These are phyloP conservation scores for Cercospora sp. DNA, from an alignment of 2,329 filamentous ascomycete genomes.

Conservation along the genomic window DNA sequence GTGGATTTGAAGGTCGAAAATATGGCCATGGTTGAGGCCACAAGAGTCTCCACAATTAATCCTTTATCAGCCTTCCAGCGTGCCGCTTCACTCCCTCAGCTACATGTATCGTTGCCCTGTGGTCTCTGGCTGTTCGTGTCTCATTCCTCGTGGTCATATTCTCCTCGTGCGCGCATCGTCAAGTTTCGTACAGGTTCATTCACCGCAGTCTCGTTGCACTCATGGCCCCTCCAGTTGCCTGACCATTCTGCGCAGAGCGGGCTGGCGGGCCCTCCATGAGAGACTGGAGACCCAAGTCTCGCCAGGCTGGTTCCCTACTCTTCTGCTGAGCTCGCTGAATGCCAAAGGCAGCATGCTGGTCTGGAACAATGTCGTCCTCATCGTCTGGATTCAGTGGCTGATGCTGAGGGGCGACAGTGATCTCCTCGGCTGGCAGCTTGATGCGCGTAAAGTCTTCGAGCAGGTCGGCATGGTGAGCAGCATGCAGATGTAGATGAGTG, in stretches of 20 bases:
- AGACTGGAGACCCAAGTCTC: constrained; percentile 70
- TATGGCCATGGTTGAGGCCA: background rate
- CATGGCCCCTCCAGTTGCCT: constrained; percentile 22
- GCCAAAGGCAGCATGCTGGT: constrained; percentile 84
- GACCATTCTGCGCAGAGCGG: constrained; percentile 16
- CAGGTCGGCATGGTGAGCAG: constrained; percentile 70
- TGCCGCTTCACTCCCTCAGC: background rate
- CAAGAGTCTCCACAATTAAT: background rate
- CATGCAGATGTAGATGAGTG: constrained; percentile 75
- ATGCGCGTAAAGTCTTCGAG: constrained; percentile 61
- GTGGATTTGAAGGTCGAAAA: background rate
- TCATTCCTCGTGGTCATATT: background rate
- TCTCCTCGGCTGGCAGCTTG: constrained; percentile 61
- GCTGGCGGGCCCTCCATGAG: constrained; percentile 64
- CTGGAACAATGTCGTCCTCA: constrained; percentile 81
- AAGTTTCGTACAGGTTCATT: background rate
- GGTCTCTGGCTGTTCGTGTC: background rate
- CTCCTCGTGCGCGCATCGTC: background rate
- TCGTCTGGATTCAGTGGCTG: constrained; percentile 84
- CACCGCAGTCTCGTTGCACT: background rate
- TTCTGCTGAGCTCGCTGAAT: constrained; percentile 78
- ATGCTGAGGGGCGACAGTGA: constrained; percentile 76
- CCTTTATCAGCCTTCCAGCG: background rate
- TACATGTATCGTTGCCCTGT: background rate
- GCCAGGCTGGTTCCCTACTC: constrained; percentile 71